A percentile compares a stretch with the other conserved stretches of the same genome.
Evolutionary conservation across 345 rosid species (phyloP).

Genomic region (Brassica juncea): DNA sequence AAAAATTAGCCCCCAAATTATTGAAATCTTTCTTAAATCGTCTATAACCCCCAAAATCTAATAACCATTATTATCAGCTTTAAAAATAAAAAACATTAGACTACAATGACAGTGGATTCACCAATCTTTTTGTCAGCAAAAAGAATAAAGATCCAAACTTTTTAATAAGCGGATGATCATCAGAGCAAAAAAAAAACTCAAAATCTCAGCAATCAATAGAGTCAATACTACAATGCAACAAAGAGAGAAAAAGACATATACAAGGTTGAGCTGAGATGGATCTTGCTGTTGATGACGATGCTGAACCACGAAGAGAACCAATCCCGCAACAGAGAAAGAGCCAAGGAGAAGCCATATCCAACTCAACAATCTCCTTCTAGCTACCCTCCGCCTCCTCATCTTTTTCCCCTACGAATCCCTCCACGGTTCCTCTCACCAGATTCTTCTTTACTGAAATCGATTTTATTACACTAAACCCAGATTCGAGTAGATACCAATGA

Average conservation of each 20-base stretch:
- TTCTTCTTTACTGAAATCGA: constrained; percentile 20
- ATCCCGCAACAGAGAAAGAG: constrained; percentile 68
- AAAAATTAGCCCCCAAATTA: too few relatives aligned
- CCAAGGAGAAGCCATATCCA: constrained; percentile 87
- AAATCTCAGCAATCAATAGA: constrained; percentile 10
- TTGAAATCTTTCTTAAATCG: too few relatives aligned
- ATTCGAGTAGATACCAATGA: constrained; percentile 3
- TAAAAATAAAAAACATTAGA: not conserved
- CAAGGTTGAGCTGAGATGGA: constrained; percentile 41
- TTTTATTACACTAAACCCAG: constrained; percentile 14
- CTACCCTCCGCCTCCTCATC: constrained; percentile 92
- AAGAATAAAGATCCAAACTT: constrained; percentile 15
- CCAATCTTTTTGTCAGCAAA: not conserved
- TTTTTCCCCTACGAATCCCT: constrained; percentile 31
- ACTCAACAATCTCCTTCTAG: constrained; percentile 75
- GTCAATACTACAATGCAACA: not conserved
- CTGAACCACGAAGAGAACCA: constrained; percentile 77
- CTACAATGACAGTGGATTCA: not conserved
- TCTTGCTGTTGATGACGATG: constrained; percentile 70
- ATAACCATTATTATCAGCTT: not conserved
- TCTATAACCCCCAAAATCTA: too few relatives aligned
- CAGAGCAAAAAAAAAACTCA: not conserved
- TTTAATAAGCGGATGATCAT: constrained; percentile 1
- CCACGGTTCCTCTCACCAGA: constrained; percentile 19
- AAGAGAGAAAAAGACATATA: constrained; percentile 14